A percentile compares a stretch with the other conserved stretches of the same genome.
Conservation (phyloP, 2,329 filamentous ascomycete species). For the Thermomyces lanuginosus region DNA sequence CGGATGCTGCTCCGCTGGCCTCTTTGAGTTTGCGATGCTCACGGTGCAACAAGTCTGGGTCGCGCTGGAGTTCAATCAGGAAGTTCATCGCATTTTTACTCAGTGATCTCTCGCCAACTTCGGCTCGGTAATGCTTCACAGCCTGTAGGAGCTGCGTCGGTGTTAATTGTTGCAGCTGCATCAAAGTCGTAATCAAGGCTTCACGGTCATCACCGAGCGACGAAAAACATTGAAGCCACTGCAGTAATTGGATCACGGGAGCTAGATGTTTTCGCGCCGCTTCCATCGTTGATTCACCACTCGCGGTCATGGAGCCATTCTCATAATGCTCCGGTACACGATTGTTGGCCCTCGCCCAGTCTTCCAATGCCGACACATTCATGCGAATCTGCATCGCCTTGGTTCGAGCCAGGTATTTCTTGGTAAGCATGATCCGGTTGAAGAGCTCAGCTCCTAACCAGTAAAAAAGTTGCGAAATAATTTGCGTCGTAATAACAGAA, state of each 20-base stretch:
- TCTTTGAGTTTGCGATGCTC: constrained; percentile 19
- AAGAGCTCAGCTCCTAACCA: constrained; percentile 95
- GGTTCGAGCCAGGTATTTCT: constrained; percentile 82
- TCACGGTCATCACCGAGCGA: constrained; percentile 82
- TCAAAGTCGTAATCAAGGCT: constrained; percentile 69
- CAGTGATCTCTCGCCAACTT: constrained; percentile 86
- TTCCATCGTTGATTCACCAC: constrained; percentile 75
- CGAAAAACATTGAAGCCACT: constrained; percentile 97
- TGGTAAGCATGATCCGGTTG: constrained; percentile 93
- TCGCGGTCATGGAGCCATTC: constrained; percentile 68
- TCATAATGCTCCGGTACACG: constrained; percentile 91
- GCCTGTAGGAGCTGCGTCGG: constrained; percentile 82
- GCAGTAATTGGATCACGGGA: constrained; percentile 80
- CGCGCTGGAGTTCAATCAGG: constrained; percentile 61
- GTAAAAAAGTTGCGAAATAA: constrained; percentile 82
- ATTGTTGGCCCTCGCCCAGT: constrained; percentile 90
- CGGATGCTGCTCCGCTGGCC: constrained; percentile 1
- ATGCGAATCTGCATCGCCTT: constrained; percentile 99
- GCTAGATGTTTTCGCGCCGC: constrained; percentile 69
- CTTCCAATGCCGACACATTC: constrained; percentile 89
- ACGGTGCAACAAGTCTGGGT: constrained; percentile 42
- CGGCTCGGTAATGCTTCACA: constrained; percentile 80
- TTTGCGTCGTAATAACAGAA: constrained; percentile 85
- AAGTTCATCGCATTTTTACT: constrained; percentile 81
- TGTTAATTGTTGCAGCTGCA: constrained; percentile 71